These are phyloP conservation scores for Trametes pubescens DNA, from an alignment of 1,284 basidiomycete species.

Conservation along the genomic window DNA sequence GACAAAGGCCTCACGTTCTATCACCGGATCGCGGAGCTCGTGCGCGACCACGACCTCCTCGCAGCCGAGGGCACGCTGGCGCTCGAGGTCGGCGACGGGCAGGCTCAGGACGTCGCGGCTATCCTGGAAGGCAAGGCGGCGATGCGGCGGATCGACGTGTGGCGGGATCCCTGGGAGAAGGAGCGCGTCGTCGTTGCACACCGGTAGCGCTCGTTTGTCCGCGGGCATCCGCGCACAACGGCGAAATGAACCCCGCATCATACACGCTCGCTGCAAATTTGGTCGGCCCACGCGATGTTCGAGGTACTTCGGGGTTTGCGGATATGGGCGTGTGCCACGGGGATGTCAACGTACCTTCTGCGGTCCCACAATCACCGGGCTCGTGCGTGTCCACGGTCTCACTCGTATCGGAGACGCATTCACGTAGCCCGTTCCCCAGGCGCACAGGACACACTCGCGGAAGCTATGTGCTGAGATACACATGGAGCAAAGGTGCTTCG, in stretches of 20 bases:
- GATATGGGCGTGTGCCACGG: no score
- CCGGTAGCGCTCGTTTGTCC: not conserved
- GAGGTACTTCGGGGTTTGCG: no score
- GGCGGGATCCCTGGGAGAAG: slow-evolving; percentile 81
- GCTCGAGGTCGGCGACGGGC: slow-evolving; percentile 82
- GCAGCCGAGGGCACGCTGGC: slow-evolving; percentile 63
- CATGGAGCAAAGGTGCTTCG: no score
- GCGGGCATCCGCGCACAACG: not conserved
- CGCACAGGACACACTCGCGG: no score
- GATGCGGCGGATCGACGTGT: slow-evolving; percentile 64
- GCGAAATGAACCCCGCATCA: not conserved
- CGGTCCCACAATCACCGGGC: not conserved
- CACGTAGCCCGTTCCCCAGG: no score
- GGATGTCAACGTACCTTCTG: no score
- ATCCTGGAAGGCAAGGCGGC: slow-evolving; percentile 60
- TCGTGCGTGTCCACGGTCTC: not conserved
- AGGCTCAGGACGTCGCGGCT: slow-evolving; percentile 67
- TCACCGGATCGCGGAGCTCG: slow-evolving; percentile 68
- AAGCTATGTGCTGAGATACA: no score
- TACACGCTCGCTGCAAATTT: no score
- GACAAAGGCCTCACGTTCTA: slow-evolving; percentile 81
- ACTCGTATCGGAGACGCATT: not conserved
- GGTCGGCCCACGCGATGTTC: no score
- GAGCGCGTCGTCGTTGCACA: slow-evolving; percentile 67
- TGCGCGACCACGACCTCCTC: slow-evolving; percentile 58